Conservation (phyloP, 2,329 filamentous ascomycete genomes). For the Leptodontidium sp. region DNA sequence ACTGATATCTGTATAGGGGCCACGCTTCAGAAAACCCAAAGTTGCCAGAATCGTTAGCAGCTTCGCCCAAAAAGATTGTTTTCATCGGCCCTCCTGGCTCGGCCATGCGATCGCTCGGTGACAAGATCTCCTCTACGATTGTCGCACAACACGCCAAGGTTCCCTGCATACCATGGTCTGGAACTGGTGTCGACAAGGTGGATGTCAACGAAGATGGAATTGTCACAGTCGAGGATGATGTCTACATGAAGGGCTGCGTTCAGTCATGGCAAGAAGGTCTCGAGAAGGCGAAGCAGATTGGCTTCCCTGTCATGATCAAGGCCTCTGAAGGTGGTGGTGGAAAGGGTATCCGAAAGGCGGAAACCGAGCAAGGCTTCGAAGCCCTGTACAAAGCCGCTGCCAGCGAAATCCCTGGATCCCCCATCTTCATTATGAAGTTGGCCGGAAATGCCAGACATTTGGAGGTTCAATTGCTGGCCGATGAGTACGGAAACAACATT, state of each 20-base stretch:
- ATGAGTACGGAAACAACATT: slow-evolving; percentile 99
- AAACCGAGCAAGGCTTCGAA: slow-evolving; percentile 84
- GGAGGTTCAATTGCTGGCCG: slow-evolving; percentile 95
- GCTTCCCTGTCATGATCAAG: slow-evolving; percentile 99
- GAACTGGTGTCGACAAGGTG: slow-evolving; percentile 87
- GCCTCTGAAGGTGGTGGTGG: slow-evolving; percentile 99
- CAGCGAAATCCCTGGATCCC: slow-evolving; percentile 96
- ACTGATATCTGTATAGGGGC: slow-evolving; percentile 65
- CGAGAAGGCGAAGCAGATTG: slow-evolving; percentile 84
- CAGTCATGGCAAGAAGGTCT: slow-evolving; percentile 90
- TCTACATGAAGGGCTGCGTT: slow-evolving; percentile 93
- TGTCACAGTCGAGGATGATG: slow-evolving; percentile 85
- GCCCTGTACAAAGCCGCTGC: slow-evolving; percentile 93
- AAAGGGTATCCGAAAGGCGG: slow-evolving; percentile 98
- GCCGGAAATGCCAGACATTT: slow-evolving; percentile 95
- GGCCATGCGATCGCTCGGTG: slow-evolving; percentile 97
- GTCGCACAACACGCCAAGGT: slow-evolving; percentile 97
- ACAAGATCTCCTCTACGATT: slow-evolving; percentile 99
- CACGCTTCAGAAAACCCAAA: slow-evolving; percentile 99
- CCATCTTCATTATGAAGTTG: slow-evolving; percentile 99
- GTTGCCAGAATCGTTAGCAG: slow-evolving; percentile 92
- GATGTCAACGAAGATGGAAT: slow-evolving; percentile 82
- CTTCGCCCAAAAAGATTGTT: slow-evolving; percentile 97
- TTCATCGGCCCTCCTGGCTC: slow-evolving; percentile 98
- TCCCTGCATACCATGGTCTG: slow-evolving; percentile 99